Percentiles rank a stretch among this genome's conserved stretches.
phyloP scores from a whole-genome alignment of 2,329 filamentous ascomycete genomes.

The Ascochyta lentis region DNA sequence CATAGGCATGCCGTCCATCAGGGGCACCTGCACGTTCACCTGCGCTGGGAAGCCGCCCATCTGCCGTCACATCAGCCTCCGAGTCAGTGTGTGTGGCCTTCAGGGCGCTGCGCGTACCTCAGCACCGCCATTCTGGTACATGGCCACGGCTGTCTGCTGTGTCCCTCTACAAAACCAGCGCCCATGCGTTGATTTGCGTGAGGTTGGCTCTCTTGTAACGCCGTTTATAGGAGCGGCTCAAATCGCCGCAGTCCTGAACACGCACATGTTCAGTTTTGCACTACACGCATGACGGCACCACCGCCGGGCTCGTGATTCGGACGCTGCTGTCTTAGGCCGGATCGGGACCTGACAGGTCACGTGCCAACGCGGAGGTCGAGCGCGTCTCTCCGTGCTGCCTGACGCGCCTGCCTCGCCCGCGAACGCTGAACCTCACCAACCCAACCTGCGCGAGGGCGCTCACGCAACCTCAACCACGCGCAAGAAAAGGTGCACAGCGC shows the following conservation, averaged over 20 bases:
- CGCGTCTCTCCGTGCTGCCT: neutral
- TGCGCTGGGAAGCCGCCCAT: conserved; percentile 32
- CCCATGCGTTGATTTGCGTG: conserved; percentile 4
- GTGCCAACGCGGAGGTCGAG: neutral
- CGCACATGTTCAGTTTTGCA: neutral
- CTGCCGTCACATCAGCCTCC: conserved; percentile 33
- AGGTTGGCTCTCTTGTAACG: neutral
- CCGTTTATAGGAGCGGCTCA: conserved; percentile 7
- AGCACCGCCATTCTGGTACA: conserved; percentile 44
- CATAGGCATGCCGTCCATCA: conserved; percentile 23
- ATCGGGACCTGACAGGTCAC: conserved; percentile 4
- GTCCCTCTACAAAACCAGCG: conserved; percentile 2
- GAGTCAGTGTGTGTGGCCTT: conserved; percentile 10
- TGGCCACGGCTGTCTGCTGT: conserved; percentile 38
- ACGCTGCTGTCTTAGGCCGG: neutral
- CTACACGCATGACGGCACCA: conserved; percentile 1
- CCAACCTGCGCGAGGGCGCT: neutral
- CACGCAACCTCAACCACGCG: neutral
- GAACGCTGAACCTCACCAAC: neutral
- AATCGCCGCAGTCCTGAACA: neutral
- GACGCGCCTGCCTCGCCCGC: neutral
- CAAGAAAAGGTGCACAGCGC: neutral
- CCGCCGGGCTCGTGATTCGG: neutral
- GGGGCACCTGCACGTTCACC: conserved; percentile 36
- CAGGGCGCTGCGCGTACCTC: conserved; percentile 32